These are phyloP conservation scores for Elsinoe perseae DNA, from an alignment of 2,329 filamentous ascomycete genomes.

Conservation along the genomic window DNA sequence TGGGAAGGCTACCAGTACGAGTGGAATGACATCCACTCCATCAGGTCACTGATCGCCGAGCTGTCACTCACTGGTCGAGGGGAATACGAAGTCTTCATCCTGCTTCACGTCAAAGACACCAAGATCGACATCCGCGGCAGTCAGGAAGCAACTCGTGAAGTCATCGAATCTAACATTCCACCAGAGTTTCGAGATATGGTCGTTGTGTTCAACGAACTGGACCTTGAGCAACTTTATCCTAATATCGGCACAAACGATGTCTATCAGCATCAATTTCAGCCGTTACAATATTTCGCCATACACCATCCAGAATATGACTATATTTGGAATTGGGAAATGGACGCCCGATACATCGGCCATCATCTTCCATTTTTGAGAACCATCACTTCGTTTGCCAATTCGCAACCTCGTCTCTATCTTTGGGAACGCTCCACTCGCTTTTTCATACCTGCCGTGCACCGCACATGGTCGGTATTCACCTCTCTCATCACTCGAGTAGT, in stretches of 20 bases:
- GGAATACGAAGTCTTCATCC: slow-evolving; percentile 74
- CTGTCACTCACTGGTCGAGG: slow-evolving; percentile 68
- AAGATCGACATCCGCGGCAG: slow-evolving; percentile 75
- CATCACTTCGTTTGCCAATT: slow-evolving; percentile 45
- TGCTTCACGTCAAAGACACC: slow-evolving; percentile 76
- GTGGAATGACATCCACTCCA: slow-evolving; percentile 71
- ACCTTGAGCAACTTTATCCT: slow-evolving; percentile 43
- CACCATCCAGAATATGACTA: slow-evolving; percentile 65
- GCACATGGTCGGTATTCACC: background rate
- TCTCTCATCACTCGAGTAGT: slow-evolving; percentile 51
- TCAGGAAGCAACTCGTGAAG: slow-evolving; percentile 59
- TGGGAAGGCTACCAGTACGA: slow-evolving; percentile 76
- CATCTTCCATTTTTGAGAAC: slow-evolving; percentile 68
- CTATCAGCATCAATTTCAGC: slow-evolving; percentile 13
- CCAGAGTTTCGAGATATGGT: slow-evolving; percentile 46
- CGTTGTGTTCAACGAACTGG: slow-evolving; percentile 46
- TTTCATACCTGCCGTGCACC: background rate
- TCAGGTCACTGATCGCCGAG: slow-evolving; percentile 74
- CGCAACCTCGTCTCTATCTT: slow-evolving; percentile 47
- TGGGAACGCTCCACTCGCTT: slow-evolving; percentile 39
- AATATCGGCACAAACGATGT: slow-evolving; percentile 50
- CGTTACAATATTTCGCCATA: slow-evolving; percentile 7
- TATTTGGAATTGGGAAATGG: slow-evolving; percentile 76
- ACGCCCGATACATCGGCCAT: slow-evolving; percentile 67
- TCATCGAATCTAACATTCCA: slow-evolving; percentile 46